Evolutionary conservation across 108 stramenopile species (phyloP), one percentile per base, ranked within the genome.

Genomic region (Cyclostephanos invisitatus): DNA sequence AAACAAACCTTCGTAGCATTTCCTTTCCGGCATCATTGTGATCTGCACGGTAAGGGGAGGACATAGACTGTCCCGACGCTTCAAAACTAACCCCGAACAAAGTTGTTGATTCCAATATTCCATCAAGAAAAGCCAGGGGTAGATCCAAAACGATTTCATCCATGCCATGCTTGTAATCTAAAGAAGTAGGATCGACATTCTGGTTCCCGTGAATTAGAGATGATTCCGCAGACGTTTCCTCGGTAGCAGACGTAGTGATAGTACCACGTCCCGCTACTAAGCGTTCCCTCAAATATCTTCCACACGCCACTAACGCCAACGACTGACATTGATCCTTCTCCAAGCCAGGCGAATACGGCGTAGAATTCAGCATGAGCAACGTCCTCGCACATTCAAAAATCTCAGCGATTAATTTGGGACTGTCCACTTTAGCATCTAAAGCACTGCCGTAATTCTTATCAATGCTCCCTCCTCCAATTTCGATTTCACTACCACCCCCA

Each of bases 361-460:
- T 72, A 0, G 44, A 50, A 37, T 77, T 60, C 44, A 88, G 73
- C 80, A 94, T 77, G 65, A 86, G 56, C 37, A 88, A 74, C 7
- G 93, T 88, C n/a, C 91, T 89, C 9, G 87, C 88, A 65, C 91
- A 89, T 64, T 91, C 93, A 64, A 90, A 89, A 44, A 94, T 94
- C 54, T 91, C 88, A 21, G 72, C 78, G 54, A 94, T 81, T 15
- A 59, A 81, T 51, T 80, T 78, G 10, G 93, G 89, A 28, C 80
- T 59, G 3, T 28, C 17, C 29, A 17, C 58, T 18, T 10, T 59
- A 11, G 37, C 58, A 37, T 54, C 64, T 54, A 38, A 47, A 44
- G 61, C 28, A 28, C 46, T n/a, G 69, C 10, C 54, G 63, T 56
- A 37, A 22, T 46, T 68, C 10, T 28, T 25, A 17, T 14, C 40